A percentile compares a stretch with the other conserved stretches of the same genome.
phyloP scores from a whole-genome alignment of 768 basidiomycete genomes.

The Boletus rufocinnamomeus region DNA sequence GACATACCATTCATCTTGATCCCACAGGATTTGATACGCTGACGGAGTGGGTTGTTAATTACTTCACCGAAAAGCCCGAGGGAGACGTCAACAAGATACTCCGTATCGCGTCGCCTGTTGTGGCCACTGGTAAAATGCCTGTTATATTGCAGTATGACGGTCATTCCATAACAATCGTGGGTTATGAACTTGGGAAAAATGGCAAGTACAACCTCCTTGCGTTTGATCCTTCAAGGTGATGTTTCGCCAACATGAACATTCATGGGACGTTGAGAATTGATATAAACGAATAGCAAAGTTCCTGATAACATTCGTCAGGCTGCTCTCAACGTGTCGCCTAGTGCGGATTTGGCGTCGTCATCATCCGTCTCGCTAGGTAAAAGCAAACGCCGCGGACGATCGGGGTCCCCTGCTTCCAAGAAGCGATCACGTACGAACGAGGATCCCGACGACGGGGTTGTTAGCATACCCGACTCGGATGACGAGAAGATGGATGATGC shows the following conservation, averaged over 20 bases:
- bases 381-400: constrained; percentile 26
- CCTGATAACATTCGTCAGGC: constrained; percentile 21
- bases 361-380: constrained; percentile 13
- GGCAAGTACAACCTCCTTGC: constrained; percentile 64
- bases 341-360: constrained; percentile 13
- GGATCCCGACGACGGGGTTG: constrained; percentile 31
- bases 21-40: constrained; percentile 48
- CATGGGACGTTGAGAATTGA: constrained; percentile 1
- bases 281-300: constrained; percentile 12
- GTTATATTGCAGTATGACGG: constrained; percentile 81
- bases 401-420: constrained; percentile 21
- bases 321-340: constrained; percentile 17
- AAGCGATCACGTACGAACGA: constrained; percentile 32
- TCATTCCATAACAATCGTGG: constrained; percentile 86
- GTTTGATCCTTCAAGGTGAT: constrained; percentile 77
- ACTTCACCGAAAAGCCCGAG: constrained; percentile 53
- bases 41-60: constrained; percentile 71
- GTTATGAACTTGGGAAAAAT: constrained; percentile 68
- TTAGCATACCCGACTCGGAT: constrained; percentile 26
- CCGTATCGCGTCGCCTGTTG: constrained; percentile 51
- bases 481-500: constrained; percentile 9
- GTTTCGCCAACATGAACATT: constrained; percentile 9
- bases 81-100: constrained; percentile 55
- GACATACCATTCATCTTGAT: not conserved
- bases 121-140: constrained; percentile 68